These are phyloP conservation scores for Cryptococcus maquisensis DNA, from an alignment of 1,284 basidiomycete genomes.

Conservation along the genomic window DNA sequence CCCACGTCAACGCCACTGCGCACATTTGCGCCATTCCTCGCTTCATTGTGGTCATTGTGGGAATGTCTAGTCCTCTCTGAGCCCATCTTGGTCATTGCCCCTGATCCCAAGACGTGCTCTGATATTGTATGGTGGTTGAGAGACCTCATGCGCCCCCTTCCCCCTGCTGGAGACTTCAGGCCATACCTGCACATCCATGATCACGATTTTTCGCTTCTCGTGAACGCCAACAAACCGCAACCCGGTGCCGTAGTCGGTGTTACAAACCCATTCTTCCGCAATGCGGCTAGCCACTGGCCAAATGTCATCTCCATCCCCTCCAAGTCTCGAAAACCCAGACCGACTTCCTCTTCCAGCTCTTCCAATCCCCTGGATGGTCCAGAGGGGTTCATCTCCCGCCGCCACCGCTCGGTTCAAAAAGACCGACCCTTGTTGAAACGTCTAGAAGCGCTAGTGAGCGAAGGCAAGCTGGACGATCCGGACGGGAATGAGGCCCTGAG, in stretches of 20 bases:
- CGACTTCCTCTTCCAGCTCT: slow-evolving; percentile 3
- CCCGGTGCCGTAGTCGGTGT: slow-evolving; percentile 81
- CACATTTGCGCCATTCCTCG: slow-evolving; percentile 68
- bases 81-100: slow-evolving; percentile 78
- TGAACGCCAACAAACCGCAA: slow-evolving; percentile 79
- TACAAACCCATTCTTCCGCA: slow-evolving; percentile 91
- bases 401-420: slow-evolving; percentile 81
- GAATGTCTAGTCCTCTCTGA: slow-evolving; percentile 84
- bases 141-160: slow-evolving; percentile 82
- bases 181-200: slow-evolving; percentile 98
- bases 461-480: slow-evolving; percentile 42
- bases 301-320: slow-evolving; percentile 58
- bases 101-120: slow-evolving; percentile 68
- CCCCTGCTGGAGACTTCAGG: slow-evolving; percentile 76
- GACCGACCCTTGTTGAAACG: slow-evolving; percentile 63
- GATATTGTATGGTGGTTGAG: slow-evolving; percentile 86
- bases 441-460: slow-evolving; percentile 37
- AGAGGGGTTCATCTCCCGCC: slow-evolving; percentile 70
- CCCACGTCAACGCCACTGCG: slow-evolving; percentile 65
- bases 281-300: slow-evolving; percentile 86
- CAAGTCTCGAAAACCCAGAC: slow-evolving; percentile 26
- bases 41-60: slow-evolving; percentile 89
- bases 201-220: slow-evolving; percentile 67
- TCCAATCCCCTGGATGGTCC: slow-evolving; percentile 50
- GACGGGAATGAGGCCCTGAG: slow-evolving; percentile 63